A percentile compares a stretch with the other conserved stretches of the same genome.
Evolutionary conservation across 208 protist genomes (phyloP).

Genomic region (Blechomonas ayalai): DNA sequence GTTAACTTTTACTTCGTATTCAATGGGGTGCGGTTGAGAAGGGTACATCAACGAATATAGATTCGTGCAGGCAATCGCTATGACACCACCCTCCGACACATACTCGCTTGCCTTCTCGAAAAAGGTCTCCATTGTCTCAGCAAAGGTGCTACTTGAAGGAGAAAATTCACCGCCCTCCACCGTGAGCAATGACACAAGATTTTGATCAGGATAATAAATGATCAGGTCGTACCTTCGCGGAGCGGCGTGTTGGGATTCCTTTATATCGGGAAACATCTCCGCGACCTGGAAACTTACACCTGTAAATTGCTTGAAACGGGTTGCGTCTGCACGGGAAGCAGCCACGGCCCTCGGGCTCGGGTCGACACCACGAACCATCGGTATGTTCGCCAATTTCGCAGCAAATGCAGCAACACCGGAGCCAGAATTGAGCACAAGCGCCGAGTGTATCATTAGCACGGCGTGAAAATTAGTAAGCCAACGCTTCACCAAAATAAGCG

Average conservation of each 20-base stretch:
- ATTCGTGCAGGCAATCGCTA: slow-evolving; percentile 81
- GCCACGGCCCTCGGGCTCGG: slow-evolving; percentile 51
- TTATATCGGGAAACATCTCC: slow-evolving; percentile 44
- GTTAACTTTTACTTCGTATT: slow-evolving; percentile 87
- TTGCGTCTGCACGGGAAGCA: slow-evolving; percentile 42
- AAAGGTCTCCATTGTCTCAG: slow-evolving; percentile 70
- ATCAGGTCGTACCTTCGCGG: slow-evolving; percentile 61
- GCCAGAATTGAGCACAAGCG: slow-evolving; percentile 50
- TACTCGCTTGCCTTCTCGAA: slow-evolving; percentile 62
- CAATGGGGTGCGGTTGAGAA: slow-evolving; percentile 60
- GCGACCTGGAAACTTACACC: slow-evolving; percentile 74
- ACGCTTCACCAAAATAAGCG: slow-evolving; percentile 53
- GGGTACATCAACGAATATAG: slow-evolving; percentile 61
- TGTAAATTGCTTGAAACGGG: slow-evolving; percentile 18
- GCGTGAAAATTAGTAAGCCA: slow-evolving; percentile 69
- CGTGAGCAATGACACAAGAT: slow-evolving; percentile 27
- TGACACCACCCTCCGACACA: slow-evolving; percentile 64
- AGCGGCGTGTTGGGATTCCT: neutral
- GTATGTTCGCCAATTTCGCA: slow-evolving; percentile 34
- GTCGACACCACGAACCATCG: slow-evolving; percentile 78
- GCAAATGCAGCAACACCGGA: slow-evolving; percentile 53
- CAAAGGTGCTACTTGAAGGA: slow-evolving; percentile 40
- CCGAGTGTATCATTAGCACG: slow-evolving; percentile 56
- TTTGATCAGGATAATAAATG: slow-evolving; percentile 73
- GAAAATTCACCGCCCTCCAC: slow-evolving; percentile 25